Percentiles rank a stretch among this genome's conserved stretches.
Evolutionary conservation across 1,284 basidiomycete genomes (phyloP).

Genomic region (Trametes versicolor): DNA sequence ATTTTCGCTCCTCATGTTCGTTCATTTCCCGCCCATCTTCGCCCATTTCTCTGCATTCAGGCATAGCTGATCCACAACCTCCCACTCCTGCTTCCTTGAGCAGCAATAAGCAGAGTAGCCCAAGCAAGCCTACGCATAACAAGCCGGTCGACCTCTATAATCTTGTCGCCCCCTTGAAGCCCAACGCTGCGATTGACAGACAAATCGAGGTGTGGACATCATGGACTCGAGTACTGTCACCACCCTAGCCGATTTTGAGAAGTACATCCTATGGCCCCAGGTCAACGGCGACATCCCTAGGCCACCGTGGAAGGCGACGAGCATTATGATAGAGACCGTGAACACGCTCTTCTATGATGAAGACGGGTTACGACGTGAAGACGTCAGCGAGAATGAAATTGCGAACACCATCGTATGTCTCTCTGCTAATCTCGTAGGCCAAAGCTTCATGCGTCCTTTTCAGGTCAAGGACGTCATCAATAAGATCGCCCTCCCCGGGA

Average conservation of each 20-base stretch:
- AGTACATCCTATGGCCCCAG: neutral
- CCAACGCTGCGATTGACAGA: too few species aligned
- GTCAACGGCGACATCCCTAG: neutral
- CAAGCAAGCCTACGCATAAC: too few species aligned
- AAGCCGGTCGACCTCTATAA: too few species aligned
- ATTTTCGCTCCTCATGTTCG: too few species aligned
- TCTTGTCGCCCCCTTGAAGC: too few species aligned
- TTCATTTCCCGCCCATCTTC: too few species aligned
- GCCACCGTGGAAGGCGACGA: neutral
- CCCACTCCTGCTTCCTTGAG: too few species aligned
- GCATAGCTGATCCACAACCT: too few species aligned
- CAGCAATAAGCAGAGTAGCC: too few species aligned
- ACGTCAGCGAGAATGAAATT: neutral
- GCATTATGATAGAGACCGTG: neutral
- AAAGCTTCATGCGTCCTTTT: neutral
- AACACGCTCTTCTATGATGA: neutral
- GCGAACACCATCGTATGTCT: neutral
- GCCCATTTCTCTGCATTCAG: too few species aligned
- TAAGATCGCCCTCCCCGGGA: neutral
- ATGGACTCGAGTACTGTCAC: neutral
- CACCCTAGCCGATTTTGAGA: neutral
- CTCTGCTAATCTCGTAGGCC: neutral
- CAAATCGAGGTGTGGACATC: too few species aligned
- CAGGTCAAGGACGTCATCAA: constrained; percentile 2
- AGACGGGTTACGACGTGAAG: neutral